Evolutionary conservation across 441 rosid genomes (phyloP).

Genomic region (Arabidopsis lyrata): DNA sequence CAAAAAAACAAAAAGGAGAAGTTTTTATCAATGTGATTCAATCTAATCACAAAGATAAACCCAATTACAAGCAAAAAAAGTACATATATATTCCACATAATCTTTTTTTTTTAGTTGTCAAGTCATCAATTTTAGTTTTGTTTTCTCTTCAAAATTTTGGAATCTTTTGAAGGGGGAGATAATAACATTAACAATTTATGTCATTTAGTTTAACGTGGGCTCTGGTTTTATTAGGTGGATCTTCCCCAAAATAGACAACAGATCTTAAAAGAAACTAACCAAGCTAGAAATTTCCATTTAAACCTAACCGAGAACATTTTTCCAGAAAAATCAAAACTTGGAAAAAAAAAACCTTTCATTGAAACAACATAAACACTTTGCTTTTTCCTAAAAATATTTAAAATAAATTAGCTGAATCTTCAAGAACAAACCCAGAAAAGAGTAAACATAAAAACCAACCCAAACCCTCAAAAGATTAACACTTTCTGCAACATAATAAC

Average conservation of each 20-base stretch:
- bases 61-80: constrained; percentile 45
- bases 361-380: constrained; percentile 3
- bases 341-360: constrained; percentile 13
- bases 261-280: constrained; percentile 28
- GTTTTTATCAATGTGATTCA: constrained; percentile 44
- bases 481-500: constrained; percentile 14
- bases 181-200: constrained; percentile 23
- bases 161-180: constrained; percentile 23
- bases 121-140: constrained; percentile 34
- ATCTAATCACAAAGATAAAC: constrained; percentile 40
- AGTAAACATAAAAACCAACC: constrained; percentile 5
- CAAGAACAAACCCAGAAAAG: constrained; percentile 32
- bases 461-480: constrained; percentile 19
- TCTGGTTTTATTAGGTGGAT: constrained; percentile 44
- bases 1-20: constrained; percentile 34
- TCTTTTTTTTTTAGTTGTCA: constrained; percentile 36
- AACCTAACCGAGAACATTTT: constrained; percentile 10
- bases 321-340: neutral
- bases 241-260: constrained; percentile 36
- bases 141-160: constrained; percentile 28
- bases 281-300: constrained; percentile 16
- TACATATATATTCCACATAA: constrained; percentile 30
- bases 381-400: neutral
- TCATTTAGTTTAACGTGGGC: constrained; percentile 42
- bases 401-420: constrained; percentile 21